Conservation (phyloP, 306 rosid species). For the Cucurbita argyrosperma region DNA sequence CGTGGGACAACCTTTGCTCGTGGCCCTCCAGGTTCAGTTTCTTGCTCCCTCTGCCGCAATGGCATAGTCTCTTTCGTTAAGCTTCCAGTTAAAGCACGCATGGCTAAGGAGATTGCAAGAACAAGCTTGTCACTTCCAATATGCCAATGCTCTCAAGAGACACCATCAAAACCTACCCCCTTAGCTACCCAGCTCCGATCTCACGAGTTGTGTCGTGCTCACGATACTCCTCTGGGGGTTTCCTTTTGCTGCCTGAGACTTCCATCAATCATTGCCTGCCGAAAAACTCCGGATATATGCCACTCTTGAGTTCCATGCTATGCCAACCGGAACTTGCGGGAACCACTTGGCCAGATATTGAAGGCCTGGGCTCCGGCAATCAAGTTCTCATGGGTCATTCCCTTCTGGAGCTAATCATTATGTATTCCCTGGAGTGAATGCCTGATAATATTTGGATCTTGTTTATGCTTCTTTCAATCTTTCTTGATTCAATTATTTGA, state of each 20-base stretch:
- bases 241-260: slow-evolving; percentile 50
- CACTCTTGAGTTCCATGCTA: slow-evolving; percentile 39
- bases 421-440: slow-evolving; percentile 38
- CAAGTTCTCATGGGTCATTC: slow-evolving; percentile 55
- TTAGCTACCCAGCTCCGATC: slow-evolving; percentile 52
- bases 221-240: slow-evolving; percentile 20
- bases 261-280: slow-evolving; percentile 44
- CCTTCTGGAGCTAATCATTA: slow-evolving; percentile 48
- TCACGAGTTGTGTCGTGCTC: slow-evolving; percentile 21
- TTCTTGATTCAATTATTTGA: not conserved
- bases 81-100: slow-evolving; percentile 38
- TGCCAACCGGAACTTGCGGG: slow-evolving; percentile 18
- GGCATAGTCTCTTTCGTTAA: slow-evolving; percentile 68
- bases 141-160: slow-evolving; percentile 52
- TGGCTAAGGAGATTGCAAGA: slow-evolving; percentile 28
- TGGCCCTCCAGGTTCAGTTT: slow-evolving; percentile 74
- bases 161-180: slow-evolving; percentile 22
- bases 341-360: slow-evolving; percentile 34
- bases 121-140: slow-evolving; percentile 50
- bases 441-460: slow-evolving; percentile 13
- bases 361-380: slow-evolving; percentile 34
- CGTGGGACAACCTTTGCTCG: slow-evolving; percentile 19
- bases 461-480: not conserved
- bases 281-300: slow-evolving; percentile 42
- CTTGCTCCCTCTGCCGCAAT: slow-evolving; percentile 86